Conservation (phyloP, 768 basidiomycete species). For the Inosperma sp. region DNA sequence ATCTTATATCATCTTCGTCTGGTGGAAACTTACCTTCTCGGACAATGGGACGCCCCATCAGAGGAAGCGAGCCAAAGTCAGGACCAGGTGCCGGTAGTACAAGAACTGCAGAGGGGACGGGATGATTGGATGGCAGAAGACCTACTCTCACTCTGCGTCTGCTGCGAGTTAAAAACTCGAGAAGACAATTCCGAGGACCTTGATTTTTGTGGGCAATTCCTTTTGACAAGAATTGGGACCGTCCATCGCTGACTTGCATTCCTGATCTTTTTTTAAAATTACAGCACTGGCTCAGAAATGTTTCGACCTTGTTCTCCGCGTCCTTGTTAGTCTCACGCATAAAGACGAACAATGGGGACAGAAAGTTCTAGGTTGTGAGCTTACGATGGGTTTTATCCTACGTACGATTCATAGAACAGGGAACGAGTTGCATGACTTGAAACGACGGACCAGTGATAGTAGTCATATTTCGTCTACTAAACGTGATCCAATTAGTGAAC, state of each 20-base stretch:
- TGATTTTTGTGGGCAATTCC: conserved; percentile 15
- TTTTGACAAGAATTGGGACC: conserved; percentile 20
- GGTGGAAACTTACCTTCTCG: conserved; percentile 59
- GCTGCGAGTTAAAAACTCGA: conserved; percentile 33
- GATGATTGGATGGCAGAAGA: conserved; percentile 45
- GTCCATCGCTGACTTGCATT: neutral
- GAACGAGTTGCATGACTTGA: conserved; percentile 12
- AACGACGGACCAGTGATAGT: neutral
- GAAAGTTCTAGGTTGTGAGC: conserved; percentile 44
- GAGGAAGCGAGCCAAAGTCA: conserved; percentile 10
- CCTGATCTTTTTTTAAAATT: neutral
- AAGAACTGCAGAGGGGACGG: conserved; percentile 33
- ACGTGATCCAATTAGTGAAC: conserved; percentile 8
- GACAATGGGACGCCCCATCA: conserved; percentile 41
- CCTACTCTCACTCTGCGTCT: conserved; percentile 49
- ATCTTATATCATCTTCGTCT: conserved; percentile 54
- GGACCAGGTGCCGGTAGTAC: conserved; percentile 11
- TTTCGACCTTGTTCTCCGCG: conserved; percentile 54
- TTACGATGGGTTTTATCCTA: conserved; percentile 44
- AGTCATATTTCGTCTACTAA: neutral
- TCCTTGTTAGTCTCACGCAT: conserved; percentile 70
- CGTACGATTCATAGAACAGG: conserved; percentile 41
- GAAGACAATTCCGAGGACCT: neutral
- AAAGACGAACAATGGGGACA: conserved; percentile 52
- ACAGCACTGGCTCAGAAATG: conserved; percentile 40